These are phyloP conservation scores for Galeopsis tetrahit DNA, from an alignment of 257 asterid species.

Conservation along the genomic window DNA sequence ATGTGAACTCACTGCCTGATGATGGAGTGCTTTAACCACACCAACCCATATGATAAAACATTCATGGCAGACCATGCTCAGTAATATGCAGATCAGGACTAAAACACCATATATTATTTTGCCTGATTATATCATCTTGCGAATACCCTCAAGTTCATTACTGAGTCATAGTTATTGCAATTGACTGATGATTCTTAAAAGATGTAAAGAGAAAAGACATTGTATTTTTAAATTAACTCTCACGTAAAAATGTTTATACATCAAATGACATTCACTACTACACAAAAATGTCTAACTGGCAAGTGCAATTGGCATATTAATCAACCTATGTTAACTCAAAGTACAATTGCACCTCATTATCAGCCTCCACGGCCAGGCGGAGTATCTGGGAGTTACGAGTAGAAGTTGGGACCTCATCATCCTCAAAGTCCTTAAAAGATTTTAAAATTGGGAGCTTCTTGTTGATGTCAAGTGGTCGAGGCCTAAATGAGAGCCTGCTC, in stretches of 20 bases:
- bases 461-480: conserved; percentile 96
- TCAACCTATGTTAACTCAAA: conserved; percentile 1
- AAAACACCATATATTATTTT: background rate
- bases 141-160: conserved; percentile 9
- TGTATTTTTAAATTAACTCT: background rate
- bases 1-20: conserved; percentile 16
- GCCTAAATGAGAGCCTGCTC: conserved; percentile 98
- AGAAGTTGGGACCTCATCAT: conserved; percentile 83
- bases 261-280: conserved; percentile 22
- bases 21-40: conserved; percentile 16
- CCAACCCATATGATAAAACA: conserved; percentile 13
- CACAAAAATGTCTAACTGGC: conserved; percentile 4
- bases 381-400: conserved; percentile 87
- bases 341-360: conserved; percentile 60
- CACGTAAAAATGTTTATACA: conserved; percentile 12
- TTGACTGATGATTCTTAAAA: conserved; percentile 12
- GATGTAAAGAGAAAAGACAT: background rate
- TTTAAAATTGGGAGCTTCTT: conserved; percentile 95
- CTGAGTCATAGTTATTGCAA: background rate
- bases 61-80: background rate
- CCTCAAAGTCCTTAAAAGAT: conserved; percentile 93
- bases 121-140: background rate
- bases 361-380: conserved; percentile 81
- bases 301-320: conserved; percentile 23
- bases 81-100: background rate